These are phyloP conservation scores for Penicillium angulare DNA, from an alignment of 495 filamentous ascomycete genomes.

Conservation along the genomic window DNA sequence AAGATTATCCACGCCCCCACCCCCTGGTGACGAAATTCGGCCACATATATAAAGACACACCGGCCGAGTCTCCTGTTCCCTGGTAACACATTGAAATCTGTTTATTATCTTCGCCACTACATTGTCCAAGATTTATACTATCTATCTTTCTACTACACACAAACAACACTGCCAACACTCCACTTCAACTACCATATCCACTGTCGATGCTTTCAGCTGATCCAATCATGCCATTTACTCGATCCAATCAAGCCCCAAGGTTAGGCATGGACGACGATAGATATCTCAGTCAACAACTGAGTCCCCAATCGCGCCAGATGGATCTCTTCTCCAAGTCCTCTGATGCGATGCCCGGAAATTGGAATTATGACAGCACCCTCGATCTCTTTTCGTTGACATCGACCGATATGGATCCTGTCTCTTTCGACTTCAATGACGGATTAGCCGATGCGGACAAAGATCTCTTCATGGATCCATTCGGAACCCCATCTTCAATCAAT, in stretches of 20 bases:
- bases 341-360: slow-evolving; percentile 42
- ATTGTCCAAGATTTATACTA: neutral
- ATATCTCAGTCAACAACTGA: slow-evolving; percentile 26
- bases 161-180: neutral
- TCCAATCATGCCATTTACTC: slow-evolving; percentile 21
- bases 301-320: slow-evolving; percentile 22
- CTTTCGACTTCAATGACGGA: slow-evolving; percentile 36
- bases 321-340: slow-evolving; percentile 21
- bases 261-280: slow-evolving; percentile 18
- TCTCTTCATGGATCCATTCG: slow-evolving; percentile 36
- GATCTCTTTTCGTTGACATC: slow-evolving; percentile 41
- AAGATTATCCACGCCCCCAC: too few species aligned
- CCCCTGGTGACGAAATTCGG: too few species aligned
- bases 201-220: neutral
- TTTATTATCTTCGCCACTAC: too few species aligned
- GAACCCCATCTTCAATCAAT: slow-evolving; percentile 31
- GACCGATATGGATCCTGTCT: slow-evolving; percentile 33
- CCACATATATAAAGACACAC: slow-evolving; percentile 17
- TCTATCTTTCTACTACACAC: neutral
- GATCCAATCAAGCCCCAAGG: slow-evolving; percentile 16
- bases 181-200: neutral
- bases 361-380: slow-evolving; percentile 43
- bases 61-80: slow-evolving; percentile 10
- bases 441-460: slow-evolving; percentile 33
- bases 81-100: slow-evolving; percentile 14